Evolutionary conservation across 1,284 basidiomycete species (phyloP), one percentile per base, ranked within the genome.

Genomic region (Sanguinoderma infundibulare): DNA sequence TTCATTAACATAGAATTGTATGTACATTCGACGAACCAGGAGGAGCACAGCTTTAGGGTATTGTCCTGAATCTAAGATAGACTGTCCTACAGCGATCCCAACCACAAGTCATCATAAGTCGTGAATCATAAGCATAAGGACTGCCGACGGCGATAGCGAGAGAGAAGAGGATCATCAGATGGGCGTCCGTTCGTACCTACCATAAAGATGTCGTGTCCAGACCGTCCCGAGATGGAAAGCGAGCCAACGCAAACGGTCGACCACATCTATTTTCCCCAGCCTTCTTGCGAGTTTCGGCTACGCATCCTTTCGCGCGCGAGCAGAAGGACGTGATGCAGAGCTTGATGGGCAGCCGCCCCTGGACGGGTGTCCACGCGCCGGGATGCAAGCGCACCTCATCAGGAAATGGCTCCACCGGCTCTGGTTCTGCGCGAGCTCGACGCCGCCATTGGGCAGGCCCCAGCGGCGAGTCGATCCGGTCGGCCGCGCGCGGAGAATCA

Each of bases 401-500:
- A 59, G 53, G 58, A 35, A 59, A 50, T 22, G 28, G 14, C 44
- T 20, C 53, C 52, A 53, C 52, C 36, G 20, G 20, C 35, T 51
- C 42, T 26, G 42, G 32, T 17, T n/a, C n/a, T n/a, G 49, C 12
- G 32, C 49, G 49, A 51, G 34, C 49, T 32, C 49, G n/a, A n/a
- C n/a, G n/a, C n/a, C n/a, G 34, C 32, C 49, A 22, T 51, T 34
- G 34, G 49, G 34, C 49, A 20, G n/a, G 10, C 17, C 24, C 17
- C 35, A 34, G 53, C 52, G 30, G 35, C 34, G 32, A 32, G 42
- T 49, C 52, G 39, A 51, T 39, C 35, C 58, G 53, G 55, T 42
- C 35, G 55, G 47, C 52, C 35, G 49, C 54, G 72, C 67, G 52
- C 70, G 61, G 26, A 75, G 66, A 40, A 67, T 69, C n/a, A 77